A percentile compares a stretch with the other conserved stretches of the same genome.
These are phyloP conservation scores for Penicillium sp. DNA, from an alignment of 2,329 filamentous ascomycete genomes.

Conservation along the genomic window DNA sequence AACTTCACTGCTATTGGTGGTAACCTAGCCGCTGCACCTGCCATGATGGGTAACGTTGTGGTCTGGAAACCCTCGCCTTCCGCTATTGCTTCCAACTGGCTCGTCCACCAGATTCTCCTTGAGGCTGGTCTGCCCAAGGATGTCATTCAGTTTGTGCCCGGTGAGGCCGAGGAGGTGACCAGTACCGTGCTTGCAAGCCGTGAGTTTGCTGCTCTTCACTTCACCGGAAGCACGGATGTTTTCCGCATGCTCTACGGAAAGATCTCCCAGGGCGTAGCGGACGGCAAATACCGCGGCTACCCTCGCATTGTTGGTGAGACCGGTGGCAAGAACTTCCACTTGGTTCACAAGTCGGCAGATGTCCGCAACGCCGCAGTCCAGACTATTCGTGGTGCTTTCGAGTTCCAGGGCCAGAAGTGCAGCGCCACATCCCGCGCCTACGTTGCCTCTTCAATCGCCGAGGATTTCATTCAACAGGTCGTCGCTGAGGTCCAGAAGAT, in stretches of 20 bases:
- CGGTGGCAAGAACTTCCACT: slow-evolving; percentile 89
- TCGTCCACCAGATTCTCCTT: slow-evolving; percentile 83
- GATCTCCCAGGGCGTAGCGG: slow-evolving; percentile 75
- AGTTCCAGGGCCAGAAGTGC: slow-evolving; percentile 91
- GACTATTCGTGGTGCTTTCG: slow-evolving; percentile 81
- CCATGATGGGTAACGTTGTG: slow-evolving; percentile 88
- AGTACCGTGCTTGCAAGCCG: slow-evolving; percentile 69
- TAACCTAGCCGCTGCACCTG: slow-evolving; percentile 78
- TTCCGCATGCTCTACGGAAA: slow-evolving; percentile 86
- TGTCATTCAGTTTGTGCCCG: slow-evolving; percentile 91
- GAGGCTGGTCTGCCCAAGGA: slow-evolving; percentile 86
- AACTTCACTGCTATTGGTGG: slow-evolving; percentile 96
- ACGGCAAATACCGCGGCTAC: slow-evolving; percentile 79
- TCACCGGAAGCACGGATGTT: slow-evolving; percentile 86
- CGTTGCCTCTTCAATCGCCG: slow-evolving; percentile 70
- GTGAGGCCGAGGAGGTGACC: slow-evolving; percentile 80
- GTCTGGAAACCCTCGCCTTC: slow-evolving; percentile 94
- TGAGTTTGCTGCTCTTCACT: slow-evolving; percentile 87
- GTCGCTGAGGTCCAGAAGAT: slow-evolving; percentile 66
- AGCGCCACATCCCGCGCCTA: slow-evolving; percentile 78
- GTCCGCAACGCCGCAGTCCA: slow-evolving; percentile 74
- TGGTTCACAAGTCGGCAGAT: slow-evolving; percentile 74
- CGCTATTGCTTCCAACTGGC: slow-evolving; percentile 84
- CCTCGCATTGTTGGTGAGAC: slow-evolving; percentile 88
- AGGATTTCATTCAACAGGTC: slow-evolving; percentile 65